A percentile compares a stretch with the other conserved stretches of the same genome.
phyloP scores from a whole-genome alignment of 2,329 filamentous ascomycete genomes.

The Pseudogymnoascus sp. region DNA sequence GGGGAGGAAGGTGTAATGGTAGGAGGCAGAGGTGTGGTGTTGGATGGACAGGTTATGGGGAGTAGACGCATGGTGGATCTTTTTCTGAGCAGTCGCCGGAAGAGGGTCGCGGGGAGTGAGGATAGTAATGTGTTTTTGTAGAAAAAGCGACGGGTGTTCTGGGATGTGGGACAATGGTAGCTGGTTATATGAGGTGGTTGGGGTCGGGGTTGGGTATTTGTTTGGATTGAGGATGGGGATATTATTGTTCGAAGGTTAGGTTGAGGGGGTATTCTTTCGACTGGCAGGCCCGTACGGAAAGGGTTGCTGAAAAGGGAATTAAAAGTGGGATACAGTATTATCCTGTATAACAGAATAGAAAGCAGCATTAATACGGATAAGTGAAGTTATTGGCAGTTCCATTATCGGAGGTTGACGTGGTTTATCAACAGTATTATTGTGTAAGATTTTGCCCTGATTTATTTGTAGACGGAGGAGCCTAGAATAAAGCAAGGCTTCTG shows the following conservation, averaged over 20 bases:
- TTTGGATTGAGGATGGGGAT: background rate
- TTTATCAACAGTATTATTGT: background rate
- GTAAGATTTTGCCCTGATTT: background rate
- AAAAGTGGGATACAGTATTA: background rate
- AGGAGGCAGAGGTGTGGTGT: slow-evolving; percentile 9
- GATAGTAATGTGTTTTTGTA: slow-evolving; percentile 23
- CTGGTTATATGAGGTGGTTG: background rate
- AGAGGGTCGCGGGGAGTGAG: slow-evolving; percentile 32
- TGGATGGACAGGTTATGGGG: slow-evolving; percentile 32
- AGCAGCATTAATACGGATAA: background rate
- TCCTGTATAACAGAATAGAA: background rate
- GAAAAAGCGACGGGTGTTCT: background rate
- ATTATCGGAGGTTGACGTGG: background rate
- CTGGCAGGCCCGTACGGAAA: background rate
- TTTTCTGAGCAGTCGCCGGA: slow-evolving; percentile 42
- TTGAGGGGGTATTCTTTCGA: background rate
- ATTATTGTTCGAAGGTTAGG: background rate
- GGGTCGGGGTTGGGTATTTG: background rate
- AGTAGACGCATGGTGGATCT: slow-evolving; percentile 46
- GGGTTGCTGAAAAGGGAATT: background rate
- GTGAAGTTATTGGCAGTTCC: background rate
- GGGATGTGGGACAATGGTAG: background rate
- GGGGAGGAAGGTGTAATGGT: slow-evolving; percentile 16
- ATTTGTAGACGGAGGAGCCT: background rate
- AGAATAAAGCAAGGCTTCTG: background rate